Base-by-base conservation (phyloP, 768 basidiomycete genomes). In the Boletus rubescentipes region DNA sequence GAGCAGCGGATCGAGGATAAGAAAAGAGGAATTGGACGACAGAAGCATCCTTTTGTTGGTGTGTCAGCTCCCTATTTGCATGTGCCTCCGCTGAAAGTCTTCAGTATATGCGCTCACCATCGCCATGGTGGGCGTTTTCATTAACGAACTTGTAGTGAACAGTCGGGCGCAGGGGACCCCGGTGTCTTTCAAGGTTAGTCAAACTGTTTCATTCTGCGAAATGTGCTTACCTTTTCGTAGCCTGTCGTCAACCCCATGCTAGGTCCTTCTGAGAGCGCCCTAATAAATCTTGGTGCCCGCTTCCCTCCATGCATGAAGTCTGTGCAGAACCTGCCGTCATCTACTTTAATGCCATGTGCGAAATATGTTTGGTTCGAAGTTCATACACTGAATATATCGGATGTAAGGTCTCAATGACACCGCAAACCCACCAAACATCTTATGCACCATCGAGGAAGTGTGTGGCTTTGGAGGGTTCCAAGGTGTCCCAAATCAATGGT, bases 241-340 rank as follows among this genome's bases (percentile, higher is more conserved):
- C 91, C 91, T 20, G 78, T 80, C 4, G 82, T 93, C 48, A 96
- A 95, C 63, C 85, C 86, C 5, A 92, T 96, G 91, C 77, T 98
- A 16, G 96, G 96, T 3, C 96, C 96, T 4, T 88, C 91, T 0
- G 82, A 80, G 44, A 86, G 85, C 42, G 92, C 87, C 2, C 75
- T 98, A 14, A 91, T 98, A 54, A 83, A 88, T 62, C 74, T 92
- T 46, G 95, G 95, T 3, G 93, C 96, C 21, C 89, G 96, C 26
- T 97, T 94, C 66, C 90, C 91, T 14, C 89, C 94, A 0, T 96
- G 93, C 62, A 95, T 95, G 90, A 94, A 93, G 66, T 60, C 69
- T 6, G 84, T 93, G 8, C 60, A 71, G 30, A 77, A 71, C 10
- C 70, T 91, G 11, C 79, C 85, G 38, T 75, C 77, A 15, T 78